These are phyloP conservation scores for Diaporthe capsici DNA, from an alignment of 2,329 filamentous ascomycete genomes.

Conservation along the genomic window DNA sequence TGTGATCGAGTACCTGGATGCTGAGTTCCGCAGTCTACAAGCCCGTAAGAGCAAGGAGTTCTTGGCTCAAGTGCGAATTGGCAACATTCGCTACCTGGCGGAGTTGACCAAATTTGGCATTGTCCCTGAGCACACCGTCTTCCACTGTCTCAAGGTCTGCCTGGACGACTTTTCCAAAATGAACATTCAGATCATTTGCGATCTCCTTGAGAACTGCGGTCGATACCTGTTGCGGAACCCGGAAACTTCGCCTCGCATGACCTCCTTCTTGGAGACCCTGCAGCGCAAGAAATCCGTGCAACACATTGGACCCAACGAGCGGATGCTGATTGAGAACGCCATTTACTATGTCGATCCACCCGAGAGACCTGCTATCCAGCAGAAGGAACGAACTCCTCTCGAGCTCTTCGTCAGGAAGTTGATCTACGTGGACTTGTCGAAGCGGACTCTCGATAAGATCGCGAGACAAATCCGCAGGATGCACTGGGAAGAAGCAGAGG, in stretches of 20 bases:
- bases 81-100: conserved; percentile 97
- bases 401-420: conserved; percentile 94
- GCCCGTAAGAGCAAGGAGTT: conserved; percentile 98
- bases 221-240: conserved; percentile 93
- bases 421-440: conserved; percentile 93
- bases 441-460: conserved; percentile 93
- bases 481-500: conserved; percentile 96
- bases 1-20: conserved; percentile 91
- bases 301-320: conserved; percentile 94
- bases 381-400: conserved; percentile 94
- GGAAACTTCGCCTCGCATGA: conserved; percentile 93
- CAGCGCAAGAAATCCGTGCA: conserved; percentile 97
- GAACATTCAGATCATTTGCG: conserved; percentile 99
- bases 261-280: conserved; percentile 92
- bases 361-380: conserved; percentile 91
- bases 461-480: conserved; percentile 94
- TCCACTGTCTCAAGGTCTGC: conserved; percentile 97
- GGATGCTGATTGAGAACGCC: conserved; percentile 98
- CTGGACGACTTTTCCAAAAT: conserved; percentile 97
- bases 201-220: conserved; percentile 95
- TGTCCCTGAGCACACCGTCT: conserved; percentile 98
- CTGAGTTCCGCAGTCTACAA: conserved; percentile 96
- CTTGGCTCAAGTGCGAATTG: conserved; percentile 90
- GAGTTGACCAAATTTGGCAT: conserved; percentile 98
- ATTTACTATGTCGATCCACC: conserved; percentile 98